A percentile compares a stretch with the other conserved stretches of the same genome.
Conservation (phyloP, 345 rosid species). For the Rhodamnia argentea region DNA sequence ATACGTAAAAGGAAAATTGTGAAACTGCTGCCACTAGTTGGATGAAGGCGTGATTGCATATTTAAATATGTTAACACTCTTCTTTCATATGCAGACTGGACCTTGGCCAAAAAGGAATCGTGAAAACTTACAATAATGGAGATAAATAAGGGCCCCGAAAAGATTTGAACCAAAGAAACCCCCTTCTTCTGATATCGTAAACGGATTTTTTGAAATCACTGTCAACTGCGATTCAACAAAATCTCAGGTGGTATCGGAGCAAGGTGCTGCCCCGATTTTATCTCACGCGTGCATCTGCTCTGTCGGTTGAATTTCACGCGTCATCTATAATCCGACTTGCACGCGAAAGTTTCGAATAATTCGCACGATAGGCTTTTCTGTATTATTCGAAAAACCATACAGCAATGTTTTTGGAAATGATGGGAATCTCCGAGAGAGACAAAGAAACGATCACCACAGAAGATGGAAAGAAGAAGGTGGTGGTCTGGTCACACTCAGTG, state of each 20-base stretch:
- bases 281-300: background rate
- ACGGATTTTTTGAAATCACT: background rate
- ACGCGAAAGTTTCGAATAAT: background rate
- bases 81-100: background rate
- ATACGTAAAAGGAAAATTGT: background rate
- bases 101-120: background rate
- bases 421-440: background rate
- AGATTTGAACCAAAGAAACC: background rate
- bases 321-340: too few species aligned
- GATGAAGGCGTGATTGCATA: background rate
- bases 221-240: accelerated
- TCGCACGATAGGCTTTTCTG: background rate
- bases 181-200: background rate
- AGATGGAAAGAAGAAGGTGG: background rate
- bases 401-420: background rate
- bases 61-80: background rate
- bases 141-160: background rate
- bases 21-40: background rate
- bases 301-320: too few species aligned
- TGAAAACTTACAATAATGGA: background rate
- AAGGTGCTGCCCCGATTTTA: background rate
- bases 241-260: background rate
- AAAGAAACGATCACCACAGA: background rate
- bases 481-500: background rate
- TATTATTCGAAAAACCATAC: too few species aligned